Conservation (phyloP, 441 rosid genomes). For the Pelargonium australe region DNA sequence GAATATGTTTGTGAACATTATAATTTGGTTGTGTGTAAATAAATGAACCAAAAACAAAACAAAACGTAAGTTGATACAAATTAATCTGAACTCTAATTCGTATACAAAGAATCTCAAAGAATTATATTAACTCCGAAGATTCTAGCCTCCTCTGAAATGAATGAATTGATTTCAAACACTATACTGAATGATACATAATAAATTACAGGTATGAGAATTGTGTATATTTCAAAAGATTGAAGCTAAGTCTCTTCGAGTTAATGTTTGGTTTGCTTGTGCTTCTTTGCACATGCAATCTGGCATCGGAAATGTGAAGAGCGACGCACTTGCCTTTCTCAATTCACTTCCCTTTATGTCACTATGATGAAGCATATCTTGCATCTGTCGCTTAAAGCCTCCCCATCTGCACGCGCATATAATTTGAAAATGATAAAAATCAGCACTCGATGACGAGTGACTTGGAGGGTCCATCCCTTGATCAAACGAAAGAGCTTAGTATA, state of each 20-base stretch:
- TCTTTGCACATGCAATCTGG: slow-evolving; percentile 93
- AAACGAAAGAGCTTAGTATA: slow-evolving; percentile 7
- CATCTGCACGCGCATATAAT: slow-evolving; percentile 40
- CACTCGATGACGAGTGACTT: neutral
- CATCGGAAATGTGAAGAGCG: slow-evolving; percentile 86
- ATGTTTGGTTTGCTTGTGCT: slow-evolving; percentile 24
- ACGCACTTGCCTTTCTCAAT: slow-evolving; percentile 53
- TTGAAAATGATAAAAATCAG: neutral
- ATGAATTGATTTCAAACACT: slow-evolving; percentile 23
- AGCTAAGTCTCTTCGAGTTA: slow-evolving; percentile 18
- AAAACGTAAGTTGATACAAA: no score
- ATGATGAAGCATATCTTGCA: slow-evolving; percentile 70
- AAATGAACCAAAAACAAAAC: no score
- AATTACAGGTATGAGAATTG: slow-evolving; percentile 16
- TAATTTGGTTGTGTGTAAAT: no score
- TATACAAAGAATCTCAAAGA: no score
- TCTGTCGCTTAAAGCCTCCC: slow-evolving; percentile 71
- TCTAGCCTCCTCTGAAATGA: neutral
- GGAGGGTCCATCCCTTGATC: no score
- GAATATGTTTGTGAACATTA: no score
- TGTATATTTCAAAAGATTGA: neutral
- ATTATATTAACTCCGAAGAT: no score
- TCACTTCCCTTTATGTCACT: slow-evolving; percentile 75
- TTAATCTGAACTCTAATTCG: no score
- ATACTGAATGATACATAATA: slow-evolving; percentile 17